Conservation (phyloP, 148 eudicot genomes). For the Rhododendron williamsianum region DNA sequence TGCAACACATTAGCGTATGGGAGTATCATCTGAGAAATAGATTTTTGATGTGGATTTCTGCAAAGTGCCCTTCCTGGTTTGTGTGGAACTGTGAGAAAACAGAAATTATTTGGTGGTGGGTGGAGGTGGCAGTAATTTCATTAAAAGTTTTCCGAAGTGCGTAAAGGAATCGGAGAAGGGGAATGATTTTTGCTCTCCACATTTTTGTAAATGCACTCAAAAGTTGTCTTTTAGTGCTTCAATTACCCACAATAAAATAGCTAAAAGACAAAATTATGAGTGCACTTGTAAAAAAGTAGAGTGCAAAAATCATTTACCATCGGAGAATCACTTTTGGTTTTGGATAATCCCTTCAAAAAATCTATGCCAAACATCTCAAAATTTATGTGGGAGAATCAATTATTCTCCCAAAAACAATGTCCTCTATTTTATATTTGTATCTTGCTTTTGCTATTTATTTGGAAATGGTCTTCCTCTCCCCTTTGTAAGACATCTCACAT, state of each 20-base stretch:
- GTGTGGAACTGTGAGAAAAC: neutral
- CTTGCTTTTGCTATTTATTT: neutral
- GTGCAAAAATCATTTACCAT: neutral
- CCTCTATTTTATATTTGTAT: neutral
- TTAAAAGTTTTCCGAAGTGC: neutral
- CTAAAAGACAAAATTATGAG: neutral
- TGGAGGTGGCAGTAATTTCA: neutral
- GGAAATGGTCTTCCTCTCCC: neutral
- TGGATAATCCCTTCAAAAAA: neutral
- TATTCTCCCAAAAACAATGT: neutral
- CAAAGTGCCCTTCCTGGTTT: neutral
- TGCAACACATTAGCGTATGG: neutral
- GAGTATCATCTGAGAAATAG: neutral
- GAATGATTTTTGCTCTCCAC: neutral
- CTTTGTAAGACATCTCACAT: conserved; percentile 4
- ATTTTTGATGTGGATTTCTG: neutral
- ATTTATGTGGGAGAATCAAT: neutral
- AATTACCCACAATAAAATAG: neutral
- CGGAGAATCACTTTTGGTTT: neutral
- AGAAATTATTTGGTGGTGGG: neutral
- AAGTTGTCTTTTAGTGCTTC: neutral
- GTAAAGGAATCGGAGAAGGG: neutral
- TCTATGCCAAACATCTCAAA: neutral
- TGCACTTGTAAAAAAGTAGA: neutral
- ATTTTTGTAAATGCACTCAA: neutral